Evolutionary conservation across 345 rosid species (phyloP), one percentile per base, ranked within the genome.

Genomic region (Linum tenue): DNA sequence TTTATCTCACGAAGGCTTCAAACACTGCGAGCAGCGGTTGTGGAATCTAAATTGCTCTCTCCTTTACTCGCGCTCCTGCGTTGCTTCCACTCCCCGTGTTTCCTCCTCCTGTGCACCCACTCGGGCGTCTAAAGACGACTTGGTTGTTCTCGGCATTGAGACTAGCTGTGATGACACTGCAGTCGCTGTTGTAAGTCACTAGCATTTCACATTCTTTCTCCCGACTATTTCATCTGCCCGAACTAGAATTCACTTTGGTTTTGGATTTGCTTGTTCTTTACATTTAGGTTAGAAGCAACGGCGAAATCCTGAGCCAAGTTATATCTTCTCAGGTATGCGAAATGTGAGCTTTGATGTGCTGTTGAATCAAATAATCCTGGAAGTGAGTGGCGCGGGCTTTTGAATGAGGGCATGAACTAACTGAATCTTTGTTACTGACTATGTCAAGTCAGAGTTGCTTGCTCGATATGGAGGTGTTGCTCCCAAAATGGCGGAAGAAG

Each of bases 111-210:
- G 31, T 22, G 31, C 66, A 60, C 59, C 37, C 4, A 36, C 0
- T 64, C 39, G 48, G 55, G 60, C 39, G 51, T 14, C 59, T 3
- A 78, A 63, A 50, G 85, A 78, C 44, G 85, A 82, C 72, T 80
- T 92, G 80, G 79, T 90, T 41, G 86, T 92, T 70, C 84, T 92
- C 17, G 98, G 98, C 42, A 88, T 92, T 69, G 98, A 92, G 77
- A 92, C 92, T 17, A 90, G 98, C 79, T 92, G 98, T 56, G 97
- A 92, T 55, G 97, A 90, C 83, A 92, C 98, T 8, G 98, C 98
- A 0, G 97, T 96, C 37, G 98, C 98, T 69, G 77, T 92, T 16
- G 98, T 92, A 74, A 74, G 87, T 53, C 22, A 3, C 22, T 43
- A 38, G 9, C 9, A 15, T 70, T 39, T 5, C 44, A 56, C 16